phyloP scores from a whole-genome alignment of 2,329 filamentous ascomycete species.

The Drechmeria coniospora region DNA sequence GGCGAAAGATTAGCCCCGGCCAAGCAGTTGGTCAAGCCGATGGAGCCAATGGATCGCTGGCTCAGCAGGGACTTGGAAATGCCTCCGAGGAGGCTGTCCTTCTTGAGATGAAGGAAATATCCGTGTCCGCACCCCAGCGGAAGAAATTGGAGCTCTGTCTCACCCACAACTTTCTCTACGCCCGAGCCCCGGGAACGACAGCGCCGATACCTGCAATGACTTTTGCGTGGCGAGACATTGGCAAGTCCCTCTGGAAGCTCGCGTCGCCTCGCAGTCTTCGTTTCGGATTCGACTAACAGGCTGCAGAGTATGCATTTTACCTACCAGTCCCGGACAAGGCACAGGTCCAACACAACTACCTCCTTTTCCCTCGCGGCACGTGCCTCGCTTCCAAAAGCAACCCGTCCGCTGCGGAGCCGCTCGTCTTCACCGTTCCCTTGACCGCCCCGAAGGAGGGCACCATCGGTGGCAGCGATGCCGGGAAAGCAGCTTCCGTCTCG shows the following conservation, averaged over 20 bases:
- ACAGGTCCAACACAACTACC: constrained; percentile 50
- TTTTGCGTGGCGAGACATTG: constrained; percentile 47
- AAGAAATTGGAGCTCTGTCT: constrained; percentile 55
- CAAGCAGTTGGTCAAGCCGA: constrained; percentile 15
- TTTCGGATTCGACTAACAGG: constrained; percentile 7
- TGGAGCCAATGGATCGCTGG: constrained; percentile 6
- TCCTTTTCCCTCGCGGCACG: constrained; percentile 42
- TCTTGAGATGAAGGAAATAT: constrained; percentile 49
- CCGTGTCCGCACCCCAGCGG: constrained; percentile 48
- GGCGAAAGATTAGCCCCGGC: constrained; percentile 33
- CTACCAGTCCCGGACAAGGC: constrained; percentile 50
- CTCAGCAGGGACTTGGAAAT: constrained; percentile 7
- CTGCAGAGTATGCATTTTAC: constrained; percentile 44
- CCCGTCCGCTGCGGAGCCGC: constrained; percentile 32
- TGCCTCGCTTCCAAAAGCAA: constrained; percentile 34
- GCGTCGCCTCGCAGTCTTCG: not conserved
- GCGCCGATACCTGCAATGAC: constrained; percentile 36
- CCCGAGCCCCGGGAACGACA: constrained; percentile 34
- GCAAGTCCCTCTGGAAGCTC: constrained; percentile 21
- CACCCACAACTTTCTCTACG: constrained; percentile 43
- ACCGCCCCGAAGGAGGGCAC: constrained; percentile 44
- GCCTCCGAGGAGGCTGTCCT: constrained; percentile 35
- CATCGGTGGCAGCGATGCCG: constrained; percentile 34
- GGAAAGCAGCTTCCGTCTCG: constrained; percentile 35
- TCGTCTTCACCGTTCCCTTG: constrained; percentile 48